These are phyloP conservation scores for Aphanomyces invadans DNA, from an alignment of 352 stramenopile genomes.

Conservation along the genomic window DNA sequence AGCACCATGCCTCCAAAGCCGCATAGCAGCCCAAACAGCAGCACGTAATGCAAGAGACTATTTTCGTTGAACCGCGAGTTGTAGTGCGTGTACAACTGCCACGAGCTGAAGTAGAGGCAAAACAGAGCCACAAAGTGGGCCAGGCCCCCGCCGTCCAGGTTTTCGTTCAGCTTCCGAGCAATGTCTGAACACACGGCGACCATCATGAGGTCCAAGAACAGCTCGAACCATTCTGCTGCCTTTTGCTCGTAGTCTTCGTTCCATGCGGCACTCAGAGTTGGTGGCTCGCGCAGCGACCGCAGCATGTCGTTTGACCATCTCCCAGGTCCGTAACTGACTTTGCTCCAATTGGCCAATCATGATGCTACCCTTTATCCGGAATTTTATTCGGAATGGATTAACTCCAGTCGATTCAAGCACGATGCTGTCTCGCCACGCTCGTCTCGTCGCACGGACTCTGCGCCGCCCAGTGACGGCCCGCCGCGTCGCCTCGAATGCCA, in stretches of 20 bases:
- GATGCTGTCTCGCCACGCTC: not conserved
- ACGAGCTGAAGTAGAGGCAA: not conserved
- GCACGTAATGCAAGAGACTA: slow-evolving; percentile 20
- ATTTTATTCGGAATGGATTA: too few species aligned
- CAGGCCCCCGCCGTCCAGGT: slow-evolving; percentile 5
- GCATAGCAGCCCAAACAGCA: slow-evolving; percentile 12
- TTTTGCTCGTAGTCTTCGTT: slow-evolving; percentile 23
- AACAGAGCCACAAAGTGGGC: slow-evolving; percentile 8
- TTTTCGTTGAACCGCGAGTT: slow-evolving; percentile 19
- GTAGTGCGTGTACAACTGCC: slow-evolving; percentile 20
- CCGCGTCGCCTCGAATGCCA: not conserved
- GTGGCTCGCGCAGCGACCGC: not conserved
- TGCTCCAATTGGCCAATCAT: not conserved
- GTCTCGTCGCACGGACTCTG: not conserved
- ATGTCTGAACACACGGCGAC: slow-evolving; percentile 15
- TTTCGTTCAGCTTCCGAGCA: slow-evolving; percentile 4
- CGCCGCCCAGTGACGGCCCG: not conserved
- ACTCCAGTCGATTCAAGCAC: not conserved
- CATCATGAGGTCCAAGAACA: slow-evolving; percentile 22
- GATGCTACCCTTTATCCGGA: not conserved
- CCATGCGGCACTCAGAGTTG: slow-evolving; percentile 10
- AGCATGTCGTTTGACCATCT: slow-evolving; percentile 17
- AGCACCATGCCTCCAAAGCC: slow-evolving; percentile 21
- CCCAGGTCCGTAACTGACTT: not conserved
- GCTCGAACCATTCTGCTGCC: slow-evolving; percentile 22